Evolutionary conservation across 2,329 filamentous ascomycete genomes (phyloP).

Genomic region (Raffaelea ambrosiae): DNA sequence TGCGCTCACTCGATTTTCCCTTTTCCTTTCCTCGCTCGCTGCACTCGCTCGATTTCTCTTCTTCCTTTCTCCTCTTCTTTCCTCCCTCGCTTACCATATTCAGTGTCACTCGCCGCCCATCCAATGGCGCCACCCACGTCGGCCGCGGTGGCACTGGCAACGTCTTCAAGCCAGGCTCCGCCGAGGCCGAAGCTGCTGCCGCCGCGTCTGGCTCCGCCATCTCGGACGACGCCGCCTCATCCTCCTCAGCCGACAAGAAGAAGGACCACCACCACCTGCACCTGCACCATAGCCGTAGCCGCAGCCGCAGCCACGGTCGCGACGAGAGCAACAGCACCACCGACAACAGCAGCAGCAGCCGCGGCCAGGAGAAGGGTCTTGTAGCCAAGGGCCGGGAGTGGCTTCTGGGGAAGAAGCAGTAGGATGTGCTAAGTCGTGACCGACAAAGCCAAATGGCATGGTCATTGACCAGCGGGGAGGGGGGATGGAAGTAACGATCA

Average conservation of each 20-base stretch:
- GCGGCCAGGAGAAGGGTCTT: slow-evolving; percentile 18
- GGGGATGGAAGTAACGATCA: too few species aligned
- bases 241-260: slow-evolving; percentile 9
- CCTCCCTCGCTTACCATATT: neutral
- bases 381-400: slow-evolving; percentile 38
- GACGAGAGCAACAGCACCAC: neutral
- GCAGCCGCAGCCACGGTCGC: neutral
- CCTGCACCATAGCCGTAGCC: neutral
- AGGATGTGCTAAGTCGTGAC: too few species aligned
- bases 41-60: too few species aligned
- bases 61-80: too few species aligned
- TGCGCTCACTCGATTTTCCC: too few species aligned
- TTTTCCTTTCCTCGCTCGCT: neutral
- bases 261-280: slow-evolving; percentile 8
- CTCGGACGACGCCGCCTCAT: slow-evolving; percentile 21
- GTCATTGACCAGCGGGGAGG: too few species aligned
- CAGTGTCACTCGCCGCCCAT: slow-evolving; percentile 46
- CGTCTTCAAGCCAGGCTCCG: slow-evolving; percentile 42
- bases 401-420: slow-evolving; percentile 39
- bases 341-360: neutral
- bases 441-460: too few species aligned
- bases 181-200: slow-evolving; percentile 26
- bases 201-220: slow-evolving; percentile 19
- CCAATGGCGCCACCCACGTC: slow-evolving; percentile 53
- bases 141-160: slow-evolving; percentile 73